Evolutionary conservation across 805 yeast genomes (phyloP).

Genomic region (Tetrapisispora nanseiensis): DNA sequence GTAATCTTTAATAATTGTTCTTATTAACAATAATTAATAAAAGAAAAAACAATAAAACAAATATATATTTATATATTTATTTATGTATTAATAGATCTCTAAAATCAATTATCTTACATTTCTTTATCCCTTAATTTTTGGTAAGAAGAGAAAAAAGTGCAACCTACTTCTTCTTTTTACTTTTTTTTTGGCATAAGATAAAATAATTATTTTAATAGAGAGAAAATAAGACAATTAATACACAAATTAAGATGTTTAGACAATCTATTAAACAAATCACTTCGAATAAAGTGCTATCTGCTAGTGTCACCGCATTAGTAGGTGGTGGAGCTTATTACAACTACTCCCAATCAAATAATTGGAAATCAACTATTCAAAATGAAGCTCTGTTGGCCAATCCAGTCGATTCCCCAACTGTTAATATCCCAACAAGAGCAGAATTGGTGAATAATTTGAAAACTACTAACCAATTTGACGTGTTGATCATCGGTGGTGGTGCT

Average conservation of each 20-base stretch:
- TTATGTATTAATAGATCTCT: no score
- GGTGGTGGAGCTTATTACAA: not conserved
- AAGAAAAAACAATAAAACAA: no score
- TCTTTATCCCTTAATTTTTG: no score
- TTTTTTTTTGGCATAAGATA: no score
- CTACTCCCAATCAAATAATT: not conserved
- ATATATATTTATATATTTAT: no score
- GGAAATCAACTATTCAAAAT: not conserved
- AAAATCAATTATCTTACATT: no score
- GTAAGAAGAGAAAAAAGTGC: no score
- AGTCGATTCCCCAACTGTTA: constrained; percentile 11
- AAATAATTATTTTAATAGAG: no score
- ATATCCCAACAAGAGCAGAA: constrained; percentile 42
- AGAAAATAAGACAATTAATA: not conserved
- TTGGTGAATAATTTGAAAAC: constrained; percentile 39
- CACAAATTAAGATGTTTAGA: constrained; percentile 2
- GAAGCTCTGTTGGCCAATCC: constrained; percentile 3
- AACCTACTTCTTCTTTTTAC: not conserved
- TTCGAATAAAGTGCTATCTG: not conserved
- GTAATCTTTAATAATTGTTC: no score
- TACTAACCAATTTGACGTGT: constrained; percentile 56
- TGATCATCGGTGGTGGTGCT: constrained; percentile 94
- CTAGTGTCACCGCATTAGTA: constrained; percentile 10
- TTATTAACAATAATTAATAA: no score
- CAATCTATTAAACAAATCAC: not conserved